Conservation (phyloP, 495 filamentous ascomycete species). For the Jackrogersella multiformis region DNA sequence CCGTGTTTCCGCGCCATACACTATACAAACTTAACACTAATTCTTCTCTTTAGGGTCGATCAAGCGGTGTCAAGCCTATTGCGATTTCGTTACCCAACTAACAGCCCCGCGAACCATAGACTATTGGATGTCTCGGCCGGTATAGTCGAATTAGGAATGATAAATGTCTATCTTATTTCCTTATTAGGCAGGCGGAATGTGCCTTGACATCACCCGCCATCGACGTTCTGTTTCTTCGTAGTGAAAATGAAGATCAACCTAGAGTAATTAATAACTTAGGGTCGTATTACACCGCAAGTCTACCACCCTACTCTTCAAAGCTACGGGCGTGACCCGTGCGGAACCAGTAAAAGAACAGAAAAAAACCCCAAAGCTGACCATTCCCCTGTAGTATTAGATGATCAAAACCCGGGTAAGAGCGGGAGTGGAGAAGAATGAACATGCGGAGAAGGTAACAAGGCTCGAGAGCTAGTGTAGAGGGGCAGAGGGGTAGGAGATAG, state of each 20-base stretch:
- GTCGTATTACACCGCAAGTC: slow-evolving; percentile 25
- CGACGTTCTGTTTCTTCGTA: slow-evolving; percentile 7
- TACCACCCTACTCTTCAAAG: slow-evolving; percentile 18
- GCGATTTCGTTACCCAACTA: slow-evolving; percentile 22
- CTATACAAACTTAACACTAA: background rate
- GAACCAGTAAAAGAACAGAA: slow-evolving; percentile 38
- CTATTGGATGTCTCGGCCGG: slow-evolving; percentile 29
- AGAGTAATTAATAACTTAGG: slow-evolving; percentile 32
- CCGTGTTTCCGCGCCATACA: background rate
- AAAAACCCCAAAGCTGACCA: slow-evolving; percentile 32
- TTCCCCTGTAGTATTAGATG: slow-evolving; percentile 26
- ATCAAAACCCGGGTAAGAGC: slow-evolving; percentile 17
- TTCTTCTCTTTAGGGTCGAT: slow-evolving; percentile 1
- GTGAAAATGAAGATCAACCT: slow-evolving; percentile 39
- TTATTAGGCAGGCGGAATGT: slow-evolving; percentile 31
- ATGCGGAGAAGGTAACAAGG: too few species aligned
- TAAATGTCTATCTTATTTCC: slow-evolving; percentile 16
- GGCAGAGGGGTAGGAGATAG: slow-evolving; percentile 23
- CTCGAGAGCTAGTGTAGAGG: slow-evolving; percentile 17
- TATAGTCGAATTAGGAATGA: slow-evolving; percentile 30
- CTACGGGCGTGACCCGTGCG: slow-evolving; percentile 37
- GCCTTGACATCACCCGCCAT: slow-evolving; percentile 26
- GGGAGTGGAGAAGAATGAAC: slow-evolving; percentile 6
- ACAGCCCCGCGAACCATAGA: slow-evolving; percentile 14
- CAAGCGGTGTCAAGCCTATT: slow-evolving; percentile 11